phyloP scores from a whole-genome alignment of 768 basidiomycete species.

The Lactarius trivialis region DNA sequence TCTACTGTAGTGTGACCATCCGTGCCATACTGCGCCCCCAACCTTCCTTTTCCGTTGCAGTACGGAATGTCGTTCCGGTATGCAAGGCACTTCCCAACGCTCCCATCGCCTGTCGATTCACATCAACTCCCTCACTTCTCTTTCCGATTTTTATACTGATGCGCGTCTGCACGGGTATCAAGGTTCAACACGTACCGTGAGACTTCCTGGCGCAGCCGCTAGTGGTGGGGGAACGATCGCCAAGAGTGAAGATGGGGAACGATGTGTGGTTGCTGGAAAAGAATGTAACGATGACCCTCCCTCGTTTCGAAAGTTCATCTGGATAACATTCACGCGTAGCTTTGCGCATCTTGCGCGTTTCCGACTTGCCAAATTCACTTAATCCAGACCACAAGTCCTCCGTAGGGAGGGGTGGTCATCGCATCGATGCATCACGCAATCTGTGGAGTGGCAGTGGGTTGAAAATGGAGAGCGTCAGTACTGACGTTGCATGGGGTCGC shows the following conservation, averaged over 20 bases:
- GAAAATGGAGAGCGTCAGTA: constrained; percentile 72
- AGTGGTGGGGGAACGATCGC: constrained; percentile 62
- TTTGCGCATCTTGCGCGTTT: constrained; percentile 41
- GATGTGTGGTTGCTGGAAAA: constrained; percentile 71
- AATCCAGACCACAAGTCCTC: constrained; percentile 40
- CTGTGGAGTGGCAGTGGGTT: constrained; percentile 73
- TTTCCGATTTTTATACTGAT: constrained; percentile 33
- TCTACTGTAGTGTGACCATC: background rate
- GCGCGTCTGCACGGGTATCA: constrained; percentile 39
- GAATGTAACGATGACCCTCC: constrained; percentile 44
- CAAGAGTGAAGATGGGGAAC: constrained; percentile 55
- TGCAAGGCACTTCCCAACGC: constrained; percentile 10
- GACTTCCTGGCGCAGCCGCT: constrained; percentile 51
- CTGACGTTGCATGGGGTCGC: constrained; percentile 76
- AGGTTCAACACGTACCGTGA: constrained; percentile 47
- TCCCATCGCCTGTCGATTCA: constrained; percentile 18
- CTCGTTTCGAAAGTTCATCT: background rate
- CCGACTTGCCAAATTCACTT: constrained; percentile 37
- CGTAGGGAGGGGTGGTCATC: constrained; percentile 56
- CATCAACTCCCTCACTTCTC: background rate
- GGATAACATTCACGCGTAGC: constrained; percentile 19
- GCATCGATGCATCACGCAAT: constrained; percentile 68
- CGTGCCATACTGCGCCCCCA: too few species aligned
- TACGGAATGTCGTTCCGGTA: background rate
- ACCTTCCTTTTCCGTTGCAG: background rate